A percentile compares a stretch with the other conserved stretches of the same genome.
Conservation (phyloP, 805 yeast species). For the Limtongia smithiae region DNA sequence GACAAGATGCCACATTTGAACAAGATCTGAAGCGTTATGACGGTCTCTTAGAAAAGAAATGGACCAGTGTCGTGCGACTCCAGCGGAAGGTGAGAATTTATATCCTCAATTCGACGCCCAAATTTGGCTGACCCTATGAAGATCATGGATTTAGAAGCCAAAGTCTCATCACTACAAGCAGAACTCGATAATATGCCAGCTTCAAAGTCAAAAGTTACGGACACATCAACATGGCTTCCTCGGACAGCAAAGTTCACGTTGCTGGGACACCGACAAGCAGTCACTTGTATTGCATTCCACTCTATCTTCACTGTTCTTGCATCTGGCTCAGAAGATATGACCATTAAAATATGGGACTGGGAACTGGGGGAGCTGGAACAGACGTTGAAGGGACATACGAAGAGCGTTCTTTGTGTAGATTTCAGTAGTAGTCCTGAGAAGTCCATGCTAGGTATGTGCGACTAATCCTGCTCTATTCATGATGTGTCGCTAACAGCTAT, state of each 20-base stretch:
- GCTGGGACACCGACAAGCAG: slow-evolving; percentile 56
- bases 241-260: slow-evolving; percentile 42
- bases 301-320: slow-evolving; percentile 65
- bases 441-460: slow-evolving; percentile 10
- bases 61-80: slow-evolving; percentile 79
- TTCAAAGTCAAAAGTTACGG: slow-evolving; percentile 29
- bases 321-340: slow-evolving; percentile 69
- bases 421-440: slow-evolving; percentile 46
- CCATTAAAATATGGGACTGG: slow-evolving; percentile 68
- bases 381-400: slow-evolving; percentile 70
- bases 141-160: slow-evolving; percentile 60
- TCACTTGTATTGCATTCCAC: slow-evolving; percentile 66
- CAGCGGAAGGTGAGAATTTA: slow-evolving; percentile 52
- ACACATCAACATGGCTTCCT: slow-evolving; percentile 60
- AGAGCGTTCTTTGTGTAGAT: slow-evolving; percentile 55
- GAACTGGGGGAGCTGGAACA: slow-evolving; percentile 60
- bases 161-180: slow-evolving; percentile 44
- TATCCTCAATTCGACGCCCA: background rate
- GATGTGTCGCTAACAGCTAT: too few species aligned
- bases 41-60: slow-evolving; percentile 63
- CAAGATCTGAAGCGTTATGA: slow-evolving; percentile 20
- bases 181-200: slow-evolving; percentile 45
- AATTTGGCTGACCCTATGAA: background rate
- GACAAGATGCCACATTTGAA: background rate
- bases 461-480: slow-evolving; percentile 21